Evolutionary conservation across 106 monocot species (phyloP).

Genomic region (Apostasia ramifera): DNA sequence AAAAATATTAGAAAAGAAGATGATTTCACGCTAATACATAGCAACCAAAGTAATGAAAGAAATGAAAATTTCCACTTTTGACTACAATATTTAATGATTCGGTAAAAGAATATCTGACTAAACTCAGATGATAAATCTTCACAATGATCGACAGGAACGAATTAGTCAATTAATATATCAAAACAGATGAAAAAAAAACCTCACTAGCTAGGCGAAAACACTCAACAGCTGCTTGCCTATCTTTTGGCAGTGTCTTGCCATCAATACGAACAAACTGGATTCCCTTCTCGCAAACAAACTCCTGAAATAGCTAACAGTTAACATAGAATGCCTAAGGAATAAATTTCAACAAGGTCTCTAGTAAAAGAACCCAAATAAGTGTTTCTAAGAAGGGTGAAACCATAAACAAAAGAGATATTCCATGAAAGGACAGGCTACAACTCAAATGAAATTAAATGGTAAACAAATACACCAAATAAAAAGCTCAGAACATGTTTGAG

Average conservation of each 20-base stretch:
- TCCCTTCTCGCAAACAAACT: slow-evolving; percentile 58
- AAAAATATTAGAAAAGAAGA: too few relatives aligned
- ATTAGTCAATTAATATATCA: too few relatives aligned
- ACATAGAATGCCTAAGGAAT: too few relatives aligned
- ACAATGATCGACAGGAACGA: too few relatives aligned
- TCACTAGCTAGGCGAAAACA: slow-evolving; percentile 55
- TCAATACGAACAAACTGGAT: slow-evolving; percentile 95
- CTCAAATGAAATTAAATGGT: neutral
- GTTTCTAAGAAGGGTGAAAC: neutral
- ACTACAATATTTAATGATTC: too few relatives aligned
- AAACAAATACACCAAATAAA: neutral
- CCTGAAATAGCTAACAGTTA: slow-evolving; percentile 26
- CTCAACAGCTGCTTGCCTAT: slow-evolving; percentile 78
- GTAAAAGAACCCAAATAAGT: neutral
- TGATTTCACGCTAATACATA: too few relatives aligned
- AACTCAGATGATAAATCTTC: too few relatives aligned
- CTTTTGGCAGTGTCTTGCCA: slow-evolving; percentile 73
- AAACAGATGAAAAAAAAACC: slow-evolving; percentile 23
- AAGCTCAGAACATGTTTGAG: neutral
- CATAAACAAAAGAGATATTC: too few relatives aligned
- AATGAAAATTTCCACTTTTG: too few relatives aligned
- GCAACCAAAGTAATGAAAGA: too few relatives aligned
- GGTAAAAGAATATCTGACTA: too few relatives aligned
- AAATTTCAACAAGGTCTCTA: too few relatives aligned
- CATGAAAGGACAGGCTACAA: neutral